Conservation (phyloP, 192 early-diverging fungal species). For the Backusella parvicylindrica region DNA sequence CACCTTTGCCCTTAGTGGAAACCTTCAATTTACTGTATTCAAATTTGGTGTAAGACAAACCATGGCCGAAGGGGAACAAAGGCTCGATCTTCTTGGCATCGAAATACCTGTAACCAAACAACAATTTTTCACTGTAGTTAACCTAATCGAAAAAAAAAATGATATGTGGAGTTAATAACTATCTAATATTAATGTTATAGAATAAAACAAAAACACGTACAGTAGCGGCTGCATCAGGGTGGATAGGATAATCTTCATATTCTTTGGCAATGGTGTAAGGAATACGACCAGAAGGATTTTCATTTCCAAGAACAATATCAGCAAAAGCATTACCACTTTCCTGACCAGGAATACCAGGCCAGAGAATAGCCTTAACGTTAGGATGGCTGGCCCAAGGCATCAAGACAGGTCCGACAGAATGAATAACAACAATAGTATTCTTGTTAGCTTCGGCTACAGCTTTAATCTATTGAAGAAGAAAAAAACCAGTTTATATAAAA, state of each 20-base stretch:
- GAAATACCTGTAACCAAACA: constrained; percentile 53
- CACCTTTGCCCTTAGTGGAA: not conserved
- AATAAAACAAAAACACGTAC: not conserved
- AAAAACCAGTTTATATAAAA: not conserved
- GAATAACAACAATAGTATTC: constrained; percentile 55
- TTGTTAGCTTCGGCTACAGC: constrained; percentile 47
- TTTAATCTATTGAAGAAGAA: constrained; percentile 25
- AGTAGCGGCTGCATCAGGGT: constrained; percentile 18
- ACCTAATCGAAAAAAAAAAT: not conserved
- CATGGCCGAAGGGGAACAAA: constrained; percentile 56
- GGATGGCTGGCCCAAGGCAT: constrained; percentile 61
- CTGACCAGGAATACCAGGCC: constrained; percentile 59
- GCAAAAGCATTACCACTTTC: constrained; percentile 65
- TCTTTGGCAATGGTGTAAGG: constrained; percentile 58
- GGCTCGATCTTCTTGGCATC: constrained; percentile 49
- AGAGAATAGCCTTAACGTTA: constrained; percentile 55
- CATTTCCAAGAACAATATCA: constrained; percentile 61
- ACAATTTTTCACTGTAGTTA: constrained; percentile 50
- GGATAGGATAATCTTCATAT: constrained; percentile 38
- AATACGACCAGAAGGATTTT: constrained; percentile 59
- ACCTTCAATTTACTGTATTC: constrained; percentile 39
- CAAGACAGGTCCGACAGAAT: constrained; percentile 52
- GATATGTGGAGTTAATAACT: no score
- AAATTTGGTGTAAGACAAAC: constrained; percentile 66
- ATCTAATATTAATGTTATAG: no score